Evolutionary conservation across 495 filamentous ascomycete genomes (phyloP), one percentile per base, ranked within the genome.

Genomic region (Aspergillus biplanus): DNA sequence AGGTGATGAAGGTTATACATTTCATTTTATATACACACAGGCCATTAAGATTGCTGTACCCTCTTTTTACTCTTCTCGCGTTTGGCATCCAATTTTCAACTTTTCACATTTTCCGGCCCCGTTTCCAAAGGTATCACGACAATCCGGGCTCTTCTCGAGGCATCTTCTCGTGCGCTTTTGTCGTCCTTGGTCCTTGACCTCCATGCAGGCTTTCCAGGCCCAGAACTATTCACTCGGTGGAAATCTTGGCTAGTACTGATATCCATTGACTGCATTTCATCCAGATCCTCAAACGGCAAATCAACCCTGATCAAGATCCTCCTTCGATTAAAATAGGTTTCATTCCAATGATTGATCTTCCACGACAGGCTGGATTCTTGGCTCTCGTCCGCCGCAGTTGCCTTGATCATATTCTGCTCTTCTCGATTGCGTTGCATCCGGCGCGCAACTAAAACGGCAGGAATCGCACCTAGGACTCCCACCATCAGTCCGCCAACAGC

Each of bases 271-370:
- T 64, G 34, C 55, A 76, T 56, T 31, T 74, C 69, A 5, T 65
- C 62, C 13, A 71, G 15, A 21, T 71, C 65, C 46, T 77, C 74
- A 47, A 69, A 63, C 0, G 75, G 76, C 52, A 79, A 50, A 56
- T 79, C 76, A 7, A 79, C 70, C 15, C 76, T 69, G 35, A 78
- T 74, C 56, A 78, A n/a, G 13, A 78, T 44, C 2, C 75, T 74
- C 5, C 69, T 58, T 7, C 73, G 72, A 34, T 57, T 35, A 46
- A 79, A 76, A 53, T 74, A 72, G 13, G 55, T 60, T 48, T 75
- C 69, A 60, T 79, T 79, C 76, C 76, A 78, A 7, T 56, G 21
- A 0, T 62, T 59, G 42, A 79, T 71, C 52, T 75, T 71, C 5
- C 50, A 53, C 15, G 69, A 47, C 1, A 79, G 66, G 5, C 15